A percentile compares a stretch with the other conserved stretches of the same genome.
These are phyloP conservation scores for Jatropha multifida DNA, from an alignment of 441 rosid species.

Conservation along the genomic window DNA sequence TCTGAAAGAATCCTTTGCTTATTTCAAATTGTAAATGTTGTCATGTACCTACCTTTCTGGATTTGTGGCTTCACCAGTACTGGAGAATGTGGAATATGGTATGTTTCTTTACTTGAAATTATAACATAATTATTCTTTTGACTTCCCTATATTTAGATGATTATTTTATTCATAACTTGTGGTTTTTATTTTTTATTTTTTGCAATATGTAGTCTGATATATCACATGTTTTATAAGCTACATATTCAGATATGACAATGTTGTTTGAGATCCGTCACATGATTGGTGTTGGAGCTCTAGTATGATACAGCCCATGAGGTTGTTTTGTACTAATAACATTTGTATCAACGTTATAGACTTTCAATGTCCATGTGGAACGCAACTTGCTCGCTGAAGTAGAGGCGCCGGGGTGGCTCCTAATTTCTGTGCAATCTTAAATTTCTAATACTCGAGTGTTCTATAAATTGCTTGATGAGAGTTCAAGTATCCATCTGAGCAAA, in stretches of 20 bases:
- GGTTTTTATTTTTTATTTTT: not conserved
- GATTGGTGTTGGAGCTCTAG: not conserved
- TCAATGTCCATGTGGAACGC: no score
- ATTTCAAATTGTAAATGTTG: slow-evolving; percentile 25
- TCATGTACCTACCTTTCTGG: slow-evolving; percentile 17
- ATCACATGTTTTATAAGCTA: no score
- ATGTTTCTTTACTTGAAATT: slow-evolving; percentile 35
- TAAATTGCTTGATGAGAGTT: not conserved
- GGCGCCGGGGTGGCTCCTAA: no score
- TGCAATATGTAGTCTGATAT: not conserved
- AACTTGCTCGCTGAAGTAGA: no score
- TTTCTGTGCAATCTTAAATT: not conserved
- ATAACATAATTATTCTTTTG: not conserved
- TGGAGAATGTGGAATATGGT: slow-evolving; percentile 99
- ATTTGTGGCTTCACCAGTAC: slow-evolving; percentile 59
- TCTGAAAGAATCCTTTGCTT: slow-evolving; percentile 11
- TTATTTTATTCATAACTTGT: not conserved
- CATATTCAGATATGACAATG: not conserved
- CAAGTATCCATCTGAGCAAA: not conserved
- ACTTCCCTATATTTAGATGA: not conserved
- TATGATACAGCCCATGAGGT: not conserved
- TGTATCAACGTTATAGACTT: no score
- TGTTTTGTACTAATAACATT: not conserved
- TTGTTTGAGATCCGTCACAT: not conserved
- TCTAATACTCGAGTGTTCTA: not conserved